Evolutionary conservation across 2,329 filamentous ascomycete genomes (phyloP).

Genomic region (Colletotrichum australisinense): DNA sequence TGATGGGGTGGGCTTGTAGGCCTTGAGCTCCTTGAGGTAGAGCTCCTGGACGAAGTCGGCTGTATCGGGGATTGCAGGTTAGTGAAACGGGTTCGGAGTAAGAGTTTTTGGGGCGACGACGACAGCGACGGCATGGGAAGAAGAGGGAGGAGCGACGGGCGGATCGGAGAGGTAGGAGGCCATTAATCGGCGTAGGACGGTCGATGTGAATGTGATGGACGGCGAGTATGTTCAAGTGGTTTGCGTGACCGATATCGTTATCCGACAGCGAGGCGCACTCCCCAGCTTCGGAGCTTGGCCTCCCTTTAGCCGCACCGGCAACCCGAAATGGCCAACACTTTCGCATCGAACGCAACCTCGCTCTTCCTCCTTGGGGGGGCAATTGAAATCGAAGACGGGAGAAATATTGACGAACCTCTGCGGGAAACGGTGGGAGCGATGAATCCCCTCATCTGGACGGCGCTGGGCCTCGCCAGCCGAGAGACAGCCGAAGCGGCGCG

Average conservation of each 20-base stretch:
- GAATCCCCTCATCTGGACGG: constrained; percentile 65
- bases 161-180: neutral
- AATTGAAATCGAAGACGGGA: neutral
- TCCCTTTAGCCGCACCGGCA: constrained; percentile 31
- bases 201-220: neutral
- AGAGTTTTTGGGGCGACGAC: neutral
- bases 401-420: constrained; percentile 63
- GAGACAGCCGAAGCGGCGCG: constrained; percentile 63
- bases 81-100: neutral
- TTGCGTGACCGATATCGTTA: constrained; percentile 17
- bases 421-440: constrained; percentile 71
- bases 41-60: constrained; percentile 98
- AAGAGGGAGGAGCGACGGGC: neutral
- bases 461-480: constrained; percentile 58
- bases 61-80: constrained; percentile 50
- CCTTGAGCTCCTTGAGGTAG: constrained; percentile 95
- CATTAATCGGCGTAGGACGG: neutral
- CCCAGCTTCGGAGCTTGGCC: constrained; percentile 29
- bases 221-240: neutral
- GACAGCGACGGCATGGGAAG: neutral
- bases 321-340: constrained; percentile 15
- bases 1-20: constrained; percentile 90
- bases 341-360: neutral
- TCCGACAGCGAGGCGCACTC: neutral
- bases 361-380: neutral